Evolutionary conservation across 139 green algal genomes (phyloP).

Genomic region (Zygnema cylindricum): DNA sequence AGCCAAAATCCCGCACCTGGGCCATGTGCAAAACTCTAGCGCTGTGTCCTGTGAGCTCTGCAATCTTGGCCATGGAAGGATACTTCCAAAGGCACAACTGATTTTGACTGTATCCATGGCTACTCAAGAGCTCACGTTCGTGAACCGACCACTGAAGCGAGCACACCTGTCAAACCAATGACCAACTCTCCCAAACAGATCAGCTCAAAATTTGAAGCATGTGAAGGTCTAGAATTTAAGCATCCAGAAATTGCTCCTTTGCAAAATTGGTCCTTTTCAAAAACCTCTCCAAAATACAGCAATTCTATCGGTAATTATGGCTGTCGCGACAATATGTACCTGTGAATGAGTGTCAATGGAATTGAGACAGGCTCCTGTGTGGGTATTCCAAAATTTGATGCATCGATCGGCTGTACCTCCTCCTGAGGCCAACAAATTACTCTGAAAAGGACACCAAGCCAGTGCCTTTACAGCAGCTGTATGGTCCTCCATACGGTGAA

Average conservation of each 20-base stretch:
- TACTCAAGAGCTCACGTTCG: constrained; percentile 79
- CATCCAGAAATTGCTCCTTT: no score
- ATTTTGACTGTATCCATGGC: constrained; percentile 83
- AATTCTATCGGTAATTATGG: no score
- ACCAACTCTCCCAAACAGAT: no score
- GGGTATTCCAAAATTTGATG: constrained; percentile 89
- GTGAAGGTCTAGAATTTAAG: no score
- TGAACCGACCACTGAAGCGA: constrained; percentile 79
- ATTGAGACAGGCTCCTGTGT: constrained; percentile 79
- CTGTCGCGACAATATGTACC: no score
- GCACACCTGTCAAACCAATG: constrained; percentile 76
- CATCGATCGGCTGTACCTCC: constrained; percentile 80
- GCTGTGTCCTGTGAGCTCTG: constrained; percentile 78
- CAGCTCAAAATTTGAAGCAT: no score
- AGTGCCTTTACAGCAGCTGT: constrained; percentile 85
- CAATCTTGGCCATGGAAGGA: constrained; percentile 80
- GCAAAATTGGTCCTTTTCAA: no score
- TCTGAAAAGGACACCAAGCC: constrained; percentile 79
- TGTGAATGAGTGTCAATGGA: constrained; percentile 80
- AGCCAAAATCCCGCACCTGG: neutral
- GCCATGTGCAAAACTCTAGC: constrained; percentile 80
- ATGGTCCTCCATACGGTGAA: constrained; percentile 74
- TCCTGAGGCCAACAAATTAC: constrained; percentile 81
- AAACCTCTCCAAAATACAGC: no score
- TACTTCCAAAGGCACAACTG: constrained; percentile 87